Base-by-base conservation (phyloP, 148 eudicot species). In the Selenicereus undatus region DNA sequence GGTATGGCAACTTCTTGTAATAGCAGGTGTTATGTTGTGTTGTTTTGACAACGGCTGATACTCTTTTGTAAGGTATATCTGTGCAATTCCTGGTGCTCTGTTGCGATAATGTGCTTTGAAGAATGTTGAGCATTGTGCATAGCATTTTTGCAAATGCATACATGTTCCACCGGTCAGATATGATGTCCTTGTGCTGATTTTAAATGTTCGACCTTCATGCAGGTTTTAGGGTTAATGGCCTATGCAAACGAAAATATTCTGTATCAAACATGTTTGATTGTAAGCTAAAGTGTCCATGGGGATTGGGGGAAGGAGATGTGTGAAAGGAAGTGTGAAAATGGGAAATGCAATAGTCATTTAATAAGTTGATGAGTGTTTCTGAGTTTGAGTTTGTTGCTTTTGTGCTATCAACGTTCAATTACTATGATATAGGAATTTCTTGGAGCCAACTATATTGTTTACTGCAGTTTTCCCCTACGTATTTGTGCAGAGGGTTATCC, bases 1-100 rank as follows among this genome's bases (percentile, higher is more conserved):
- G 88, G 88, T 88, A 86, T 65, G 81, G 27, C 43, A 54, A 50
- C 78, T 17, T 73, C 21, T 64, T 50, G 11, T 42, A 24, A 43
- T 18, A 16, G 24, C 8, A 13, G 32, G 21, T 74, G 54, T 5
- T 11, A 74, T 50, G 60, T n/a, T 18, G 11, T 35, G 12, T 21
- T 56, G 18, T 3, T 73, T 39, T 60, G 13, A 10, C 14, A 56
- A 8, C 32, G 2, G 32, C 32, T 32, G 32, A 32, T 24, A 0
- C 32, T 27, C 11, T 66, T 4, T 66, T 27, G 71, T 11, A 17
- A 56, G 20, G 22, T 56, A 18, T 5, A 30, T 26, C 27, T 69
- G 20, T 69, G 72, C 72, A 69, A 18, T n/a, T 69, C 9, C 72
- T 69, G 75, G 27, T 11, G 45, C 42, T 21, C 0, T 22, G 13